Percentiles rank a stretch among this genome's conserved stretches.
Evolutionary conservation across 2,329 filamentous ascomycete genomes (phyloP).

Genomic region (Calonectria pteridis): DNA sequence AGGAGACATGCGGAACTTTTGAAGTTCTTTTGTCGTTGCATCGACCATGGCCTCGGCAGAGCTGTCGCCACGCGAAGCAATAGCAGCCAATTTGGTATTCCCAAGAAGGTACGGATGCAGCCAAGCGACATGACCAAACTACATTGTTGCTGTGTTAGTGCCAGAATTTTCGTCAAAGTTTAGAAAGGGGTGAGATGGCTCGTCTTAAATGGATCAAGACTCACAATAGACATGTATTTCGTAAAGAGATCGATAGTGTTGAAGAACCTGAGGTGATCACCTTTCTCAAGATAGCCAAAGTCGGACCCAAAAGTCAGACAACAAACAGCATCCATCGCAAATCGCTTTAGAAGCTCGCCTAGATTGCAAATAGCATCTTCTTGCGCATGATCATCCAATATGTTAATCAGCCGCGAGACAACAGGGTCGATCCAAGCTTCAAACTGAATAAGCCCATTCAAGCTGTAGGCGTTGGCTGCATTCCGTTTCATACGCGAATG

Average conservation of each 20-base stretch:
- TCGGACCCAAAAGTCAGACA: slow-evolving; percentile 14
- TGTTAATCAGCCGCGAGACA: background rate
- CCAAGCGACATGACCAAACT: slow-evolving; percentile 19
- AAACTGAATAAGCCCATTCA: slow-evolving; percentile 18
- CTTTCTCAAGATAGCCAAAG: slow-evolving; percentile 14
- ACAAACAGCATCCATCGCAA: slow-evolving; percentile 20
- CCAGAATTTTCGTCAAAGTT: background rate
- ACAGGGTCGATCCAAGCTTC: slow-evolving; percentile 20
- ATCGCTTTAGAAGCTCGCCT: background rate
- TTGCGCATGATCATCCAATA: background rate
- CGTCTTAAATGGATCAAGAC: background rate
- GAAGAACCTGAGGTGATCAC: slow-evolving; percentile 9
- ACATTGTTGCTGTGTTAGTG: background rate
- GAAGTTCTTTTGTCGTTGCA: background rate
- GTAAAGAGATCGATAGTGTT: slow-evolving; percentile 6
- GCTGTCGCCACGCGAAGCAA: slow-evolving; percentile 2
- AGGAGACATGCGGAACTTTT: slow-evolving; percentile 1
- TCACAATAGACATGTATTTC: slow-evolving; percentile 21
- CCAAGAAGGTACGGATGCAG: slow-evolving; percentile 15
- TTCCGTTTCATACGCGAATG: slow-evolving; percentile 24
- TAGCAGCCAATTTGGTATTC: background rate
- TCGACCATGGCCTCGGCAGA: slow-evolving; percentile 4
- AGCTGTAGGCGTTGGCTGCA: slow-evolving; percentile 15
- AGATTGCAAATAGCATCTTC: background rate
- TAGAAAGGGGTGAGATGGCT: too few species aligned